Conservation (phyloP, 2,329 filamentous ascomycete genomes). For the Fusarium dimerum region DNA sequence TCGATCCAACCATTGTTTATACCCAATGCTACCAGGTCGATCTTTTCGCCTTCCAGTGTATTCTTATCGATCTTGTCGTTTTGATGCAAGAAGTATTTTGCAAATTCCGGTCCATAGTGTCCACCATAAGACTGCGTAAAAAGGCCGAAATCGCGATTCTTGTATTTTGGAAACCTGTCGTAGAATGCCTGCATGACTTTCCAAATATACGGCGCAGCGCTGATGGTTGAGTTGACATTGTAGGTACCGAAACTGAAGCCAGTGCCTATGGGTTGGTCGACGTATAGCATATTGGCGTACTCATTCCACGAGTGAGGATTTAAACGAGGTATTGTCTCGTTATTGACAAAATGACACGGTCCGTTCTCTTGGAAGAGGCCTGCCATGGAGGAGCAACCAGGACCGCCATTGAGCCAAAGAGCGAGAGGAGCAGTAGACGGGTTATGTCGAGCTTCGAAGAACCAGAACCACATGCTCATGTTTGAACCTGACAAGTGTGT, state of each 20-base stretch:
- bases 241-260: constrained; percentile 33
- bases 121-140: constrained; percentile 59
- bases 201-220: constrained; percentile 47
- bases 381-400: constrained; percentile 36
- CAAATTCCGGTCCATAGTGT: constrained; percentile 59
- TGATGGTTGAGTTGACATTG: constrained; percentile 28
- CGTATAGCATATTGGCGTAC: constrained; percentile 67
- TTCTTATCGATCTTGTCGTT: constrained; percentile 53
- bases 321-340: constrained; percentile 34
- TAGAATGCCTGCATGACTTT: constrained; percentile 62
- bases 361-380: constrained; percentile 69
- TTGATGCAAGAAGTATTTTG: constrained; percentile 56
- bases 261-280: constrained; percentile 58
- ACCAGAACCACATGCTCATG: constrained; percentile 46
- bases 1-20: constrained; percentile 62
- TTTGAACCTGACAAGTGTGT: constrained; percentile 17
- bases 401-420: constrained; percentile 53
- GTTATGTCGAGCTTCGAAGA: constrained; percentile 47
- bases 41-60: constrained; percentile 38
- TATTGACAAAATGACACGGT: constrained; percentile 66
- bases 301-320: constrained; percentile 67
- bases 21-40: constrained; percentile 54
- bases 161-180: constrained; percentile 62
- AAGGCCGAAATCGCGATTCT: constrained; percentile 57
- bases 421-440: constrained; percentile 45